These are phyloP conservation scores for Xerocomus potaroensis DNA, from an alignment of 768 basidiomycete species.

Conservation along the genomic window DNA sequence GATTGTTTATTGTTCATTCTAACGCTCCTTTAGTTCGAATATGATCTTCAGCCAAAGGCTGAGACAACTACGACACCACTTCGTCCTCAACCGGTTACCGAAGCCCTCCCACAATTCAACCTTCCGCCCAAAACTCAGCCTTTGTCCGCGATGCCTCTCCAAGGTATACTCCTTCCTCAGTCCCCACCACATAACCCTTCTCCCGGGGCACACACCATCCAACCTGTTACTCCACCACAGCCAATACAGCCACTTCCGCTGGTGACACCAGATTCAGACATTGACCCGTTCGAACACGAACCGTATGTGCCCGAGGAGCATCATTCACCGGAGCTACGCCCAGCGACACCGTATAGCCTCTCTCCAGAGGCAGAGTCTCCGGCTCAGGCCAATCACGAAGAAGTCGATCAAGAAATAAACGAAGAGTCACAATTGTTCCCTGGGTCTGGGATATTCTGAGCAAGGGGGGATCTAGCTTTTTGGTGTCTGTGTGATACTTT, in stretches of 20 bases:
- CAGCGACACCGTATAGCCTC: constrained; percentile 25
- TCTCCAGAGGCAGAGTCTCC: constrained; percentile 19
- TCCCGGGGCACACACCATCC: constrained; percentile 3
- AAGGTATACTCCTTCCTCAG: constrained; percentile 8
- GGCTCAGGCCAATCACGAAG: constrained; percentile 13
- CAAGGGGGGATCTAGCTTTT: neutral
- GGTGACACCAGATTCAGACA: constrained; percentile 27
- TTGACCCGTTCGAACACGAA: constrained; percentile 33
- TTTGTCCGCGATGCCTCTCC: constrained; percentile 11
- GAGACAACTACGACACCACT: constrained; percentile 10
- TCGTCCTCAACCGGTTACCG: constrained; percentile 10
- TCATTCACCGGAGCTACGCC: constrained; percentile 6
- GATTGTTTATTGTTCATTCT: constrained; percentile 1
- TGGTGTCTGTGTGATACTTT: neutral
- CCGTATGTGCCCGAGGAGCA: constrained; percentile 23
- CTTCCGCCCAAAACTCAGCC: constrained; percentile 7
- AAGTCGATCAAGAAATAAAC: constrained; percentile 18
- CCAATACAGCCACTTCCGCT: constrained; percentile 14
- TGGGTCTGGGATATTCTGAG: constrained; percentile 40
- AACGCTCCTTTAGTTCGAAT: constrained; percentile 35
- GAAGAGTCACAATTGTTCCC: constrained; percentile 40
- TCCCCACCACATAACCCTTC: constrained; percentile 4
- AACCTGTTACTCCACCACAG: constrained; percentile 9
- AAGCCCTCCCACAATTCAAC: constrained; percentile 10
- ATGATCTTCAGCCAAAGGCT: constrained; percentile 29